These are phyloP conservation scores for Hyparrhenia diplandra DNA, from an alignment of 176 grass and related monocot species.

Conservation along the genomic window DNA sequence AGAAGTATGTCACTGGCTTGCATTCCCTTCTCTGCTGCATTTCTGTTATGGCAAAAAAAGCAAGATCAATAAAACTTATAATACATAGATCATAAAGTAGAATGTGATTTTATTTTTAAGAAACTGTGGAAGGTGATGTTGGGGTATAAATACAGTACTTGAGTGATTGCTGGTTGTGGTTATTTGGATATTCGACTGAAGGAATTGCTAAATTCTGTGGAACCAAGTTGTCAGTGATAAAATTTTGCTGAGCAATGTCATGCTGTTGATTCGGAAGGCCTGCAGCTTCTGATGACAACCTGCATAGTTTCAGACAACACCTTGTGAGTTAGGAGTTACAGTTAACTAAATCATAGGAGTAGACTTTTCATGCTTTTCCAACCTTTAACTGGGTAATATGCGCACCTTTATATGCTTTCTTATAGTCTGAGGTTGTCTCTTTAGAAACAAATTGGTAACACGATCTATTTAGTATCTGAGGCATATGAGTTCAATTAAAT, in stretches of 20 bases:
- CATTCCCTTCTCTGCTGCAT: constrained; percentile 65
- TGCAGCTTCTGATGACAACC: constrained; percentile 56
- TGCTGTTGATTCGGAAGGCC: constrained; percentile 48
- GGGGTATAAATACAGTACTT: constrained; percentile 34
- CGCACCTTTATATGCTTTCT: background rate
- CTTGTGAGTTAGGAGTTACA: background rate
- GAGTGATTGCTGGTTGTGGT: constrained; percentile 43
- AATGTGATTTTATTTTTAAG: background rate
- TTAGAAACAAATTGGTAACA: background rate
- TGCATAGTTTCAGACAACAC: constrained; percentile 14
- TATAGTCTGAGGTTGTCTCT: background rate
- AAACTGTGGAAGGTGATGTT: background rate
- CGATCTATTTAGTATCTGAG: background rate
- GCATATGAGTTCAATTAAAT: background rate
- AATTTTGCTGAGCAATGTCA: constrained; percentile 36
- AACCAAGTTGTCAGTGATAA: constrained; percentile 36
- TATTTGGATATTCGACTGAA: constrained; percentile 34
- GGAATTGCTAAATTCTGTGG: constrained; percentile 22
- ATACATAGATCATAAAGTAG: background rate
- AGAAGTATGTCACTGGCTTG: constrained; percentile 59
- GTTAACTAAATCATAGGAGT: background rate
- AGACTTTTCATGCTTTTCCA: background rate
- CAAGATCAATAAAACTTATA: constrained; percentile 19
- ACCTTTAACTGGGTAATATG: background rate
- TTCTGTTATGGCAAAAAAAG: constrained; percentile 30